A percentile compares a stretch with the other conserved stretches of the same genome.
Conservation (phyloP, 495 filamentous ascomycete genomes). For the Trichoderma reesei region DNA sequence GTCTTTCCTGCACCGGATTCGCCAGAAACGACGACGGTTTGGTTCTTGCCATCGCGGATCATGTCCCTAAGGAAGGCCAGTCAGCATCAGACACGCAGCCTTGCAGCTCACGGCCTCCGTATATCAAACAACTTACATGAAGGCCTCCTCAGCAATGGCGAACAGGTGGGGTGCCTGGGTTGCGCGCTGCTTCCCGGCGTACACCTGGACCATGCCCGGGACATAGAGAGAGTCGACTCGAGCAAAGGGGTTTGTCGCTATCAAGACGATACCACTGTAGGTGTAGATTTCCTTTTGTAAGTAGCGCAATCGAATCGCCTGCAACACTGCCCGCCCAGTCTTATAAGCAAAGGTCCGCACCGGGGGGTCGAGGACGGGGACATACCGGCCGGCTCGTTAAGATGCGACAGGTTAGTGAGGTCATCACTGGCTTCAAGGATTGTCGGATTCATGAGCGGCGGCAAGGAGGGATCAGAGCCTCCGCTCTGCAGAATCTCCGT, state of each 20-base stretch:
- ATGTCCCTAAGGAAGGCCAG: conserved; percentile 59
- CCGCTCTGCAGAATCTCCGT: conserved; percentile 60
- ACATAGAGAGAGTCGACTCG: conserved; percentile 97
- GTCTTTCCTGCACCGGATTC: conserved; percentile 99
- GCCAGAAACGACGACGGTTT: conserved; percentile 97
- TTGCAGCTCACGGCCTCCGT: not conserved
- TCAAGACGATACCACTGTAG: conserved; percentile 97
- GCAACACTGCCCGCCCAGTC: conserved; percentile 56
- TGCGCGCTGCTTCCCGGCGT: conserved; percentile 92
- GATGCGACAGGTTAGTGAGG: conserved; percentile 90
- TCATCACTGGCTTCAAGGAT: conserved; percentile 99
- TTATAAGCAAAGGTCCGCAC: conserved; percentile 25
- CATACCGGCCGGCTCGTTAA: conserved; percentile 97
- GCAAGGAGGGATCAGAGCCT: conserved; percentile 62
- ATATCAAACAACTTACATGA: conserved; percentile 56
- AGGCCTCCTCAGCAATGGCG: conserved; percentile 97
- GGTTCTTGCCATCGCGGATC: conserved; percentile 89
- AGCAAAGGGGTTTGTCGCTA: conserved; percentile 97
- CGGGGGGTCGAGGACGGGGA: not conserved
- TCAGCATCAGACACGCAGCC: not conserved
- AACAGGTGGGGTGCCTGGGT: conserved; percentile 97
- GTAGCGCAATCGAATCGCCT: conserved; percentile 97
- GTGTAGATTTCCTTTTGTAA: conserved; percentile 99
- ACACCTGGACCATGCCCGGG: conserved; percentile 97
- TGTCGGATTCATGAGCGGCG: conserved; percentile 93